Evolutionary conservation across 371 early-diverging fungal genomes (phyloP).

Genomic region (Actinomucor elegans): DNA sequence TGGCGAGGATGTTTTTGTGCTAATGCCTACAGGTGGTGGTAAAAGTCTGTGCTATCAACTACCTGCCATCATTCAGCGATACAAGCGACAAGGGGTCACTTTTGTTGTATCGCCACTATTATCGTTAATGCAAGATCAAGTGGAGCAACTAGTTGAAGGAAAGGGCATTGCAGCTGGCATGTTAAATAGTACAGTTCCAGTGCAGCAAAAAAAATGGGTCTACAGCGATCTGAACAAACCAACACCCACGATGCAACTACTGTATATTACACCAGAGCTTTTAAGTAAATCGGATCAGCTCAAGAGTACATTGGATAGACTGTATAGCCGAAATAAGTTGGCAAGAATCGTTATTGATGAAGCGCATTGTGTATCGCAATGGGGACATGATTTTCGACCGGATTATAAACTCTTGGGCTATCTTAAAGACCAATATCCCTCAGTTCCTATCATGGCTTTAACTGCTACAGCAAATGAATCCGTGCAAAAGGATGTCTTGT

Average conservation of each 20-base stretch:
- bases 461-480: constrained; percentile 97
- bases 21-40: constrained; percentile 99
- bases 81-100: constrained; percentile 73
- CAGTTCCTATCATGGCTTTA: constrained; percentile 95
- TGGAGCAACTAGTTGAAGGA: constrained; percentile 72
- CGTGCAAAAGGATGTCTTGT: constrained; percentile 79
- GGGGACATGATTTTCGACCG: constrained; percentile 93
- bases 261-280: constrained; percentile 98
- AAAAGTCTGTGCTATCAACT: constrained; percentile 99
- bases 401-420: constrained; percentile 77
- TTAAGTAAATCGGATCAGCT: constrained; percentile 74
- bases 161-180: constrained; percentile 80
- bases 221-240: constrained; percentile 52
- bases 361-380: constrained; percentile 94
- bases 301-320: constrained; percentile 49
- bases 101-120: constrained; percentile 97
- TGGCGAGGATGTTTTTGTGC: constrained; percentile 94
- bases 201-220: constrained; percentile 55
- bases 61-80: constrained; percentile 77
- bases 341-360: constrained; percentile 96
- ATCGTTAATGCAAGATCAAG: constrained; percentile 98
- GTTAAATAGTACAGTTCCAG: constrained; percentile 65
- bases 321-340: constrained; percentile 61
- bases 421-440: constrained; percentile 66
- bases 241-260: constrained; percentile 52